Conservation (phyloP, 345 rosid genomes). For the Bruguiera gymnorhiza region DNA sequence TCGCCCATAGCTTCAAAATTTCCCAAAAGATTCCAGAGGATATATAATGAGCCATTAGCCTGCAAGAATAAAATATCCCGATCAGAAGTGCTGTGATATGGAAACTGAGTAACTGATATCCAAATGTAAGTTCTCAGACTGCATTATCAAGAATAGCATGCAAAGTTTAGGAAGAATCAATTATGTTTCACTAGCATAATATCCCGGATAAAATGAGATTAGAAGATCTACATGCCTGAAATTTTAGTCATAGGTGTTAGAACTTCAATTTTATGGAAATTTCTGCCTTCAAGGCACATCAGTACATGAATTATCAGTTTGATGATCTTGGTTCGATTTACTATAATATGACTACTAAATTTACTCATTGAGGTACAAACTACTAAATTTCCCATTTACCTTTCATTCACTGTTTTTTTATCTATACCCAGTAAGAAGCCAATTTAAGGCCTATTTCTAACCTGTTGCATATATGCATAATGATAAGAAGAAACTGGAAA, state of each 20-base stretch:
- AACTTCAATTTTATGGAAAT: not conserved
- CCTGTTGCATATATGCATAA: not conserved
- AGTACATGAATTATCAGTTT: not conserved
- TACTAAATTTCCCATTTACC: not conserved
- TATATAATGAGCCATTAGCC: conserved; percentile 76
- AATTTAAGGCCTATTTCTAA: no score
- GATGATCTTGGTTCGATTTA: not conserved
- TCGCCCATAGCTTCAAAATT: conserved; percentile 67
- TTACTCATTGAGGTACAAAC: not conserved
- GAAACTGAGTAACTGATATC: not conserved
- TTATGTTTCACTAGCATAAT: not conserved
- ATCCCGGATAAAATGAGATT: not conserved
- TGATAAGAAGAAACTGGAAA: not conserved
- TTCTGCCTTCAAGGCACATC: no score
- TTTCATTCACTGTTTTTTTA: no score
- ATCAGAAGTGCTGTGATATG: not conserved
- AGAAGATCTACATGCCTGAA: not conserved
- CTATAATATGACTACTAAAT: not conserved
- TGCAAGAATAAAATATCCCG: conserved; percentile 24
- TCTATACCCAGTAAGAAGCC: no score
- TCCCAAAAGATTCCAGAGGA: conserved; percentile 67
- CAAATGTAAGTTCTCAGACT: not conserved
- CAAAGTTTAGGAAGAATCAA: not conserved
- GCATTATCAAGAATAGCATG: not conserved
- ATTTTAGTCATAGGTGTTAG: not conserved